phyloP scores from a whole-genome alignment of 768 basidiomycete species.

The Termitomyces sp. region DNA sequence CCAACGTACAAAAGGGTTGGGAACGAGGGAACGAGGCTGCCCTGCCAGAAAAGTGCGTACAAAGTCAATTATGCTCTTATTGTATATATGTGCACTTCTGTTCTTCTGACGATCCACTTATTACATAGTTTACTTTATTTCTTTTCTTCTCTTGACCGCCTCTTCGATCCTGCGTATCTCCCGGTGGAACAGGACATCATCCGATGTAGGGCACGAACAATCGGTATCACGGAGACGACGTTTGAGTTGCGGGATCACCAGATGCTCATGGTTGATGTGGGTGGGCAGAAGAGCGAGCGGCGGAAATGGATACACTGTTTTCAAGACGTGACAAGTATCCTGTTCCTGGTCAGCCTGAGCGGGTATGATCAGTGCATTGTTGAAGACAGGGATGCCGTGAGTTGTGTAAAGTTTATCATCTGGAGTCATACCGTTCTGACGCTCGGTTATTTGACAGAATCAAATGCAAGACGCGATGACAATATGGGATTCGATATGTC shows the following conservation, averaged over 20 bases:
- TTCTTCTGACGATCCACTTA: slow-evolving; percentile 6
- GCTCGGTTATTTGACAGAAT: slow-evolving; percentile 45
- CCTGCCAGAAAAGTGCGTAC: slow-evolving; percentile 75
- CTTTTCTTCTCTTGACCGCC: slow-evolving; percentile 70
- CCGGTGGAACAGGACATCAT: slow-evolving; percentile 89
- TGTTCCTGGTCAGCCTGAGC: slow-evolving; percentile 87
- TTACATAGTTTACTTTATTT: slow-evolving; percentile 61
- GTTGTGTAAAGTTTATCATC: slow-evolving; percentile 23
- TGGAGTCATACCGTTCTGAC: background rate
- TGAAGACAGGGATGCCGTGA: slow-evolving; percentile 85
- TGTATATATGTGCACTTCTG: background rate
- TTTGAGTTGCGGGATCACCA: slow-evolving; percentile 77
- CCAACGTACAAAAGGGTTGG: slow-evolving; percentile 70
- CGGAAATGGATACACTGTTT: slow-evolving; percentile 95
- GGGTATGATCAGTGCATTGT: slow-evolving; percentile 94
- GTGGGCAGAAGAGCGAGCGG: slow-evolving; percentile 90
- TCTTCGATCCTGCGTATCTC: slow-evolving; percentile 68
- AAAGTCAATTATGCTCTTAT: background rate
- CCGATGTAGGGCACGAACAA: slow-evolving; percentile 79
- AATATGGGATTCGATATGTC: slow-evolving; percentile 98
- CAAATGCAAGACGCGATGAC: slow-evolving; percentile 99
- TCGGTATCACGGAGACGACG: slow-evolving; percentile 86
- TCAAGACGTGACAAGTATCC: slow-evolving; percentile 89
- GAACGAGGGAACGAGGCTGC: slow-evolving; percentile 85
- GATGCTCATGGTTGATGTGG: slow-evolving; percentile 92